Conservation (phyloP, 768 basidiomycete species). For the Kondoa malvinella region DNA sequence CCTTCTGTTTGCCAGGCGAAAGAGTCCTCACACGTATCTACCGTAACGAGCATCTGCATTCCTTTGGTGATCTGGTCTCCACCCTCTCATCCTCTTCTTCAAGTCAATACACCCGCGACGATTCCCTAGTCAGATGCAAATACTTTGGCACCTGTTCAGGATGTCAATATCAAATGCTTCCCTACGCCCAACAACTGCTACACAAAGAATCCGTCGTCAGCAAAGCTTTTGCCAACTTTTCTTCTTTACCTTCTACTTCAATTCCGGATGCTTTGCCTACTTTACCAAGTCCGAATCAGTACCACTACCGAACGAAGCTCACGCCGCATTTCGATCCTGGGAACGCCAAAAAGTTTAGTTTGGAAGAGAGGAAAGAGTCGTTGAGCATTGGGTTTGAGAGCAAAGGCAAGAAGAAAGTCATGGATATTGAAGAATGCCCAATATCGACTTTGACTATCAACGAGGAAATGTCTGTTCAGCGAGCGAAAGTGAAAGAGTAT, state of each 20-base stretch:
- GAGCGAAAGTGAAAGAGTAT: conserved; percentile 53
- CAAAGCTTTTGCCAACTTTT: conserved; percentile 67
- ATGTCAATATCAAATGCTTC: conserved; percentile 73
- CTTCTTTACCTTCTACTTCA: conserved; percentile 39
- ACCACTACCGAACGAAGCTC: conserved; percentile 87
- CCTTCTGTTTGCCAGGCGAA: conserved; percentile 73
- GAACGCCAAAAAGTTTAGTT: conserved; percentile 34
- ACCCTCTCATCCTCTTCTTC: conserved; percentile 38
- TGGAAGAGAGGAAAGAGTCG: conserved; percentile 34
- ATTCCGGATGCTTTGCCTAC: conserved; percentile 57
- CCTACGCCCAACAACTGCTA: conserved; percentile 68
- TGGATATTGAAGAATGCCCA: conserved; percentile 82
- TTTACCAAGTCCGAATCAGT: conserved; percentile 71
- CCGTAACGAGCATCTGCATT: conserved; percentile 48
- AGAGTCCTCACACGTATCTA: conserved; percentile 55
- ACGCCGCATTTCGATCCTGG: conserved; percentile 88
- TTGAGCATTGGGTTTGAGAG: conserved; percentile 77
- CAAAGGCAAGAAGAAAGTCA: conserved; percentile 50
- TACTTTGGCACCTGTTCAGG: conserved; percentile 83
- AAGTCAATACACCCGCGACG: conserved; percentile 38
- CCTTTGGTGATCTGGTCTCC: conserved; percentile 55
- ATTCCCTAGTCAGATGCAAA: conserved; percentile 50
- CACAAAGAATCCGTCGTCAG: conserved; percentile 72
- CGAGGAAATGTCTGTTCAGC: conserved; percentile 43
- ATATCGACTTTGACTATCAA: conserved; percentile 74